phyloP scores from a whole-genome alignment of 768 basidiomycete species.

The Kwoniella sp. region DNA sequence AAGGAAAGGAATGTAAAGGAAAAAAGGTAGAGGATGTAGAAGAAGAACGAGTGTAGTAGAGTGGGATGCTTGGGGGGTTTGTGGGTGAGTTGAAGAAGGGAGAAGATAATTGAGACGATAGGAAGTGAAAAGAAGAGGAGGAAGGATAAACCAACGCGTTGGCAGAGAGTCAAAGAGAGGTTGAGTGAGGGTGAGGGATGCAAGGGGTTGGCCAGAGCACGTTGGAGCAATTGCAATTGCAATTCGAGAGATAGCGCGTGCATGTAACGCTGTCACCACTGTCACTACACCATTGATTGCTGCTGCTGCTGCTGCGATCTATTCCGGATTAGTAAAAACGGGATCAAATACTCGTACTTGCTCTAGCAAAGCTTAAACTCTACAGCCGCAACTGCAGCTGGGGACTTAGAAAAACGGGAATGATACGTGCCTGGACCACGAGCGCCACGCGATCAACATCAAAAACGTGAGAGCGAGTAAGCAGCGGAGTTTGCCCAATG shows the following conservation, averaged over 20 bases:
- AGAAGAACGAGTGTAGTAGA: background rate
- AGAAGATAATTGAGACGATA: background rate
- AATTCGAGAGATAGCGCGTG: background rate
- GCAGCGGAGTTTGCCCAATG: too few species aligned
- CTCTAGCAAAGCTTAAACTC: background rate
- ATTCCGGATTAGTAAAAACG: background rate
- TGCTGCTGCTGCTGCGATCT: background rate
- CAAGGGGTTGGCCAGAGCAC: background rate
- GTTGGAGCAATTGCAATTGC: background rate
- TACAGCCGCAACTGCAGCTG: too few species aligned
- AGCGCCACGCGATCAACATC: conserved; percentile 1
- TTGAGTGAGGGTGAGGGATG: background rate
- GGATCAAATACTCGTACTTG: background rate
- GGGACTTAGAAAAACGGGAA: too few species aligned
- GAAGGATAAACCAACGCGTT: background rate
- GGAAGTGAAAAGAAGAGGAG: background rate
- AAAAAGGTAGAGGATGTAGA: conserved; percentile 2
- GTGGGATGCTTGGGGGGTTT: background rate
- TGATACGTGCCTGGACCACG: background rate
- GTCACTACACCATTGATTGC: background rate
- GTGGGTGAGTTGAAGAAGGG: background rate
- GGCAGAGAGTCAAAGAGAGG: background rate
- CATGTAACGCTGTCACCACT: background rate
- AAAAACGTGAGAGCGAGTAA: too few species aligned
- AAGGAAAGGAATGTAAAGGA: conserved; percentile 13